Evolutionary conservation across 2,329 filamentous ascomycete species (phyloP).

Genomic region (Xylariaceae sp.): DNA sequence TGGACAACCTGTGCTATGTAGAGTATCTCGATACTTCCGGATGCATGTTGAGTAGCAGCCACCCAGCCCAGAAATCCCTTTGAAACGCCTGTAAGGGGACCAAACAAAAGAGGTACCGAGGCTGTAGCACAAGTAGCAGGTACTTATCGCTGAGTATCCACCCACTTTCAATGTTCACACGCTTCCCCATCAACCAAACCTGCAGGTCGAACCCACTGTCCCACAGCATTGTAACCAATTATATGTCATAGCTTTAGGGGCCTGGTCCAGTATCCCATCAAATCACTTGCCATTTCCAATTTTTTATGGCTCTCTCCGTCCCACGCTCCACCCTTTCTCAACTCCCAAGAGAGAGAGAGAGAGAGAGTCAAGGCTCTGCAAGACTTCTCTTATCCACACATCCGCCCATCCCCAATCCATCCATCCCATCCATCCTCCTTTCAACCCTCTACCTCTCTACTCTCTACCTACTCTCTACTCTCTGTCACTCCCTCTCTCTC

Average conservation of each 20-base stretch:
- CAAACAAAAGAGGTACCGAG: no score
- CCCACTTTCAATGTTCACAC: background rate
- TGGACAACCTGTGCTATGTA: no score
- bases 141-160: no score
- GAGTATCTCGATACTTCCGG: no score
- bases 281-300: slow-evolving; percentile 34
- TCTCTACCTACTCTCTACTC: no score
- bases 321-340: slow-evolving; percentile 16
- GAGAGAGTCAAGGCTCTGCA: slow-evolving; percentile 19
- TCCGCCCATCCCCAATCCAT: slow-evolving; percentile 12
- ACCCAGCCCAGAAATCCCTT: no score
- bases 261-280: slow-evolving; percentile 21
- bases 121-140: no score
- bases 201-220: slow-evolving; percentile 8
- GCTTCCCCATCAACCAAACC: background rate
- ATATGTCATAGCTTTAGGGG: background rate
- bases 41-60: no score
- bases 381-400: background rate
- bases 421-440: slow-evolving; percentile 22
- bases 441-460: slow-evolving; percentile 24
- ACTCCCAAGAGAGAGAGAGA: no score
- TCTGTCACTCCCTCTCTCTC: slow-evolving; percentile 31
- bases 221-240: slow-evolving; percentile 13
- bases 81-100: no score
- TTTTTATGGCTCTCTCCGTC: slow-evolving; percentile 24